Percentiles rank a stretch among this genome's conserved stretches.
phyloP scores from a whole-genome alignment of 768 basidiomycete species.

The Hypsizygus marmoreus region DNA sequence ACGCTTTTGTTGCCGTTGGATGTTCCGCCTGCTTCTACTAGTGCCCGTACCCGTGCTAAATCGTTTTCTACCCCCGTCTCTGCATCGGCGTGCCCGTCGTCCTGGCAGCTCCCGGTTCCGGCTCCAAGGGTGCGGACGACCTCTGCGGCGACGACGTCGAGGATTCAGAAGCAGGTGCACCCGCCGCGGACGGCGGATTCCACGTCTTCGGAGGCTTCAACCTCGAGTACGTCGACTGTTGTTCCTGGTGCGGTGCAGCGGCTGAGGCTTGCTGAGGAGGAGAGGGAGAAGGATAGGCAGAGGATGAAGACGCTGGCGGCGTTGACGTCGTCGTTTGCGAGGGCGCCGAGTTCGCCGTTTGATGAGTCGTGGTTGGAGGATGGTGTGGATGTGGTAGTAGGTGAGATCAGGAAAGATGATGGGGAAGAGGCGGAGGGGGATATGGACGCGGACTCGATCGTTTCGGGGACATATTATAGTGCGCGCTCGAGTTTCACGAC shows the following conservation, averaged over 20 bases:
- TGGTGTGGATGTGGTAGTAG: neutral
- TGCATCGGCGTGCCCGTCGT: slow-evolving; percentile 7
- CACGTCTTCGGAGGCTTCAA: slow-evolving; percentile 1
- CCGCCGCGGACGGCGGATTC: slow-evolving; percentile 13
- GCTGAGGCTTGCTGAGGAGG: neutral
- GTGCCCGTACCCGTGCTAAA: neutral
- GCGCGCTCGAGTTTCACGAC: slow-evolving; percentile 14
- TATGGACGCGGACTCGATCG: neutral
- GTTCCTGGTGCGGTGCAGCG: neutral
- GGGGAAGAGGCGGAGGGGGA: neutral
- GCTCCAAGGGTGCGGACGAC: neutral
- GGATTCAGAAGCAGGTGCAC: neutral
- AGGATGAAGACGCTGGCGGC: slow-evolving; percentile 5
- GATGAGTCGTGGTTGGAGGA: neutral
- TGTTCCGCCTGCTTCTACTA: neutral
- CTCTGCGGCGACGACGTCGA: too few species aligned
- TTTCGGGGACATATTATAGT: slow-evolving; percentile 13
- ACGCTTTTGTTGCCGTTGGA: slow-evolving; percentile 10
- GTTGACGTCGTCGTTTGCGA: neutral
- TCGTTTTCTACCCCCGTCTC: neutral
- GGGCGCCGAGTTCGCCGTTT: neutral
- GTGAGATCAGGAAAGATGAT: neutral
- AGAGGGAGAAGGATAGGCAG: neutral
- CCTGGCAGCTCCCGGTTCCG: slow-evolving; percentile 6
- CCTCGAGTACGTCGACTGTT: slow-evolving; percentile 7